phyloP scores from a whole-genome alignment of 75 land plant species.

The Ceratopteris richardii region DNA sequence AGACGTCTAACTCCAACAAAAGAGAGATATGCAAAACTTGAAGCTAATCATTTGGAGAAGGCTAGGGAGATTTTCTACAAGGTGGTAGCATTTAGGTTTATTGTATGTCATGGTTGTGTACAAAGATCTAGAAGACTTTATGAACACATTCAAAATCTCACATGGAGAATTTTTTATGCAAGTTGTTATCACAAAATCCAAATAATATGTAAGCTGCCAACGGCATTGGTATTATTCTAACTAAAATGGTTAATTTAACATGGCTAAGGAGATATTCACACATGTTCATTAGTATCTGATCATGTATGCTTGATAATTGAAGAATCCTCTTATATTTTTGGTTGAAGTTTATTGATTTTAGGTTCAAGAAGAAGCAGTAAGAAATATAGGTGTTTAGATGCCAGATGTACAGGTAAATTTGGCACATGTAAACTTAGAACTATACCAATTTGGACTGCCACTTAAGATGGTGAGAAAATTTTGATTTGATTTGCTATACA shows the following conservation, averaged over 20 bases:
- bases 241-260: constrained; percentile 92
- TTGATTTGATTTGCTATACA: no score
- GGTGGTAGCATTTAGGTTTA: constrained; percentile 20
- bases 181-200: constrained; percentile 63
- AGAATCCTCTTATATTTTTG: no score
- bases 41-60: constrained; percentile 93
- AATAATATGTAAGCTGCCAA: constrained; percentile 94
- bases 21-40: constrained; percentile 75
- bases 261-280: constrained; percentile 87
- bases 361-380: constrained; percentile 99
- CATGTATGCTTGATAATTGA: no score
- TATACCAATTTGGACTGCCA: constrained; percentile 86
- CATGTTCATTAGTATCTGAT: constrained; percentile 45
- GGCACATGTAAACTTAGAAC: constrained; percentile 94
- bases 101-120: background rate
- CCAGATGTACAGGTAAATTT: constrained; percentile 97
- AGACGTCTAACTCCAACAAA: no score
- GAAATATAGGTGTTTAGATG: constrained; percentile 77
- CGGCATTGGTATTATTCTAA: constrained; percentile 82
- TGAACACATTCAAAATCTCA: no score
- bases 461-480: constrained; percentile 58
- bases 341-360: constrained; percentile 10
- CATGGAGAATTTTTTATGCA: background rate
- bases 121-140: no score
- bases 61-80: constrained; percentile 75